A percentile compares a stretch with the other conserved stretches of the same genome.
phyloP scores from a whole-genome alignment of 441 rosid species.

The Melastoma candidum region DNA sequence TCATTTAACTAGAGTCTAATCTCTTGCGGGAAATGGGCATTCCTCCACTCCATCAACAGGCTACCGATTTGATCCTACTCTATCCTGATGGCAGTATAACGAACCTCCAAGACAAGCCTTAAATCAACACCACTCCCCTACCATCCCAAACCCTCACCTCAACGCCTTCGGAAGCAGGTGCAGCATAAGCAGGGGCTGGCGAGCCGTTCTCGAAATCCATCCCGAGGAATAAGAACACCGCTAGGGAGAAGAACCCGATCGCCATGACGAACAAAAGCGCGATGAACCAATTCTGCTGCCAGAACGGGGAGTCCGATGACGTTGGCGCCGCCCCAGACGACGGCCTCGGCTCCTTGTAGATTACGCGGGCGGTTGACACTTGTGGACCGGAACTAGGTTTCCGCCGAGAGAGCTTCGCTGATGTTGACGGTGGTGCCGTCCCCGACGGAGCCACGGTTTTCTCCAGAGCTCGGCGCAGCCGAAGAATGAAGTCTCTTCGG shows the following conservation, averaged over 20 bases:
- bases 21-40: no score
- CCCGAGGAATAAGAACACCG: conserved; percentile 58
- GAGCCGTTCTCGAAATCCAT: conserved; percentile 43
- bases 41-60: no score
- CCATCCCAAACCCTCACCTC: conserved; percentile 36
- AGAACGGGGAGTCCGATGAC: conserved; percentile 36
- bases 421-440: conserved; percentile 8
- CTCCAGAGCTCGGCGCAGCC: conserved; percentile 8
- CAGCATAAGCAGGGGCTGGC: conserved; percentile 19
- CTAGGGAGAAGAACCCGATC: conserved; percentile 53
- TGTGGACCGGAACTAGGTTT: conserved; percentile 31
- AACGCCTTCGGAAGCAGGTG: conserved; percentile 33
- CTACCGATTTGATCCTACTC: no score
- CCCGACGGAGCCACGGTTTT: conserved; percentile 81
- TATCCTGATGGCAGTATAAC: no score
- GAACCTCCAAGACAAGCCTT: no score
- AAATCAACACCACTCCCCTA: no score
- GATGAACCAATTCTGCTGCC: conserved; percentile 88
- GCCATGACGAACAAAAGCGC: conserved; percentile 63
- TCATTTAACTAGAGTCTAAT: no score
- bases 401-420: conserved; percentile 37
- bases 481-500: no score
- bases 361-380: conserved; percentile 16
- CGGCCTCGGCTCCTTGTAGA: conserved; percentile 20
- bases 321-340: no score